Conservation (phyloP, 108 stramenopile genomes). For the Schizochytrium sp. region DNA sequence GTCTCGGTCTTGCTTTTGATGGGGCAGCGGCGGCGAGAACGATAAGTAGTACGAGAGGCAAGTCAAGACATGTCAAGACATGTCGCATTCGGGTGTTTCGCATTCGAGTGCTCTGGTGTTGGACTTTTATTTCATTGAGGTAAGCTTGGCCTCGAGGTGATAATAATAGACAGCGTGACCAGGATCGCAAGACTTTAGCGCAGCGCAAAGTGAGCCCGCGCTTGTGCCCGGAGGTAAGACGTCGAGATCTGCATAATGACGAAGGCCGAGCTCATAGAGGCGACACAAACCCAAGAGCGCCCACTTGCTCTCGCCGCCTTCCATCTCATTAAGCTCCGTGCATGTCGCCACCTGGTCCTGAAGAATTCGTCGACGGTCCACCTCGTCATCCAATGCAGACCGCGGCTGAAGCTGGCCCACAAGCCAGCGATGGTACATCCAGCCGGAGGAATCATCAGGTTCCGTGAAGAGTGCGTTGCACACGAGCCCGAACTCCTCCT, state of each 20-base stretch:
- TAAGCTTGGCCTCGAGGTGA: background rate
- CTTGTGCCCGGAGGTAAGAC: too few species aligned
- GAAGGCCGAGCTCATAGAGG: background rate
- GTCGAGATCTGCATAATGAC: background rate
- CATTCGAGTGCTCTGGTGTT: too few species aligned
- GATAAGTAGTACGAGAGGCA: too few species aligned
- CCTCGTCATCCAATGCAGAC: background rate
- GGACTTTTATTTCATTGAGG: too few species aligned
- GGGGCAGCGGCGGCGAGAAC: too few species aligned
- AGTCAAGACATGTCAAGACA: too few species aligned
- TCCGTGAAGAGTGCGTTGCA: slow-evolving; percentile 85
- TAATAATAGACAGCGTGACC: background rate
- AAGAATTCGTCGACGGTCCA: background rate
- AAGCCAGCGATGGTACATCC: slow-evolving; percentile 77
- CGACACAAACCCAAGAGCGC: background rate
- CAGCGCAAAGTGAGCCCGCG: background rate
- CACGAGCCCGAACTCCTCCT: slow-evolving; percentile 28
- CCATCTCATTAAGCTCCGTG: background rate
- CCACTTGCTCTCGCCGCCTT: background rate
- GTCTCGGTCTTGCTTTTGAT: too few species aligned
- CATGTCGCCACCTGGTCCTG: background rate
- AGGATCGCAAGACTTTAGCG: background rate
- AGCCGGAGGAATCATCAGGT: slow-evolving; percentile 90
- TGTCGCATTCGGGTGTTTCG: too few species aligned
- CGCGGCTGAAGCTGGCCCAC: background rate